Base-by-base conservation (phyloP, 179 eudicot genomes). In the Beta corolliflora region DNA sequence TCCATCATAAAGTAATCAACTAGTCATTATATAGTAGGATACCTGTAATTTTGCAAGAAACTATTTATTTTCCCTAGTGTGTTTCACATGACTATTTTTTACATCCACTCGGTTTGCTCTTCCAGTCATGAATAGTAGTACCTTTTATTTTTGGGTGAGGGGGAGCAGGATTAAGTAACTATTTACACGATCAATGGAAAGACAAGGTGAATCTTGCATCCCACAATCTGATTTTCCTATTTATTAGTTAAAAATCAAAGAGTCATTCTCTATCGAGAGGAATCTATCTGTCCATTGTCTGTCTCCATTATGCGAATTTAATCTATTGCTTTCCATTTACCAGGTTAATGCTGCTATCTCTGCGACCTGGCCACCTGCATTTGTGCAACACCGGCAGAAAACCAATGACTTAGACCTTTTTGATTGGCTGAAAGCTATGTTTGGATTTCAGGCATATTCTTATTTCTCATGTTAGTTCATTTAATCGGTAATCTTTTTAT, bases 351-450 rank as follows among this genome's bases (percentile, higher is more conserved):
- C 98, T 66, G 90, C 99, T 59, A 94, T 93, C 73, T 77, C 90
- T 85, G 94, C 97, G 76, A 85, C 77, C 77, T 96, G 98, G 98
- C 98, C 99, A 19, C 84, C 92, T 55, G 90, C 91, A 71, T 88
- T 87, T 89, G 97, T 91, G 83, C 89, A 90, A 81, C 92, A 87
- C 36, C 85, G 88, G 86, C 95, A 91, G 88, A 96, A 85, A 86
- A 86, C 96, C 71, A 91, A 97, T 81, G 98, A 91, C 52, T 79
- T 93, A 84, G 99, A 96, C 78, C 88, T 93, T 75, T 97, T 96
- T 80, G 99, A 96, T 85, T 94, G 99, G 99, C 88, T 96, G 80
- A 90, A 90, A 79, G 99, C 97, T 75, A 94, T 94, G 97, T 96
- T 96, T 84, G 99, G 99, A 29, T 96, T 96, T 92, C 99, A 96